Evolutionary conservation across 305 asterid species (phyloP).

Genomic region (Fraxinus greggii): DNA sequence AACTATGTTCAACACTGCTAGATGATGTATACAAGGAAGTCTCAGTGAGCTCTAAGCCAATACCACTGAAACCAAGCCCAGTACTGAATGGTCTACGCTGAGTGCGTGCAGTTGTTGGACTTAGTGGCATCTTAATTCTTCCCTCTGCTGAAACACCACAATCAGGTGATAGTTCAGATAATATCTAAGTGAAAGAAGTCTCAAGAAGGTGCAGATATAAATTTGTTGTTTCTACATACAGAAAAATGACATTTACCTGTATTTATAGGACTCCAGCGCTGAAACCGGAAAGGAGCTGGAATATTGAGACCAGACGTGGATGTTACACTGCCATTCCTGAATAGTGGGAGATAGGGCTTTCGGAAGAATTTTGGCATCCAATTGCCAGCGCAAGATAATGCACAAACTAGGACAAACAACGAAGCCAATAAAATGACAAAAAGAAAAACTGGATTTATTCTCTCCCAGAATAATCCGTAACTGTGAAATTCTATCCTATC

Average conservation of each 20-base stretch:
- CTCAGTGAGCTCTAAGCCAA: constrained; percentile 43
- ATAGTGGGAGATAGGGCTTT: constrained; percentile 56
- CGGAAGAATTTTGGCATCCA: constrained; percentile 44
- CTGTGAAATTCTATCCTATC: constrained; percentile 32
- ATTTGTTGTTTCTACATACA: constrained; percentile 1
- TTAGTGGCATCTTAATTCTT: constrained; percentile 57
- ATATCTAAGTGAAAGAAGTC: neutral
- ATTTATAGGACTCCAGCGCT: constrained; percentile 63
- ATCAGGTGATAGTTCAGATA: neutral
- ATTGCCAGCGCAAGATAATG: constrained; percentile 42
- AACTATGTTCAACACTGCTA: constrained; percentile 51
- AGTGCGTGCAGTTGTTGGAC: constrained; percentile 49
- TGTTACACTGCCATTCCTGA: constrained; percentile 42
- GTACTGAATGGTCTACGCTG: constrained; percentile 42
- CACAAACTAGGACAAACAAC: constrained; percentile 42
- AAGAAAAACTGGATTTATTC: constrained; percentile 41
- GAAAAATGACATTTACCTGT: constrained; percentile 36
- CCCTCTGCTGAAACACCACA: constrained; percentile 48
- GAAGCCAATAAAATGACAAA: constrained; percentile 44
- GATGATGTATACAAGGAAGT: constrained; percentile 47
- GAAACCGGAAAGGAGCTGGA: constrained; percentile 49
- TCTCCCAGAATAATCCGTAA: constrained; percentile 37
- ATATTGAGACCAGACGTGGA: constrained; percentile 46
- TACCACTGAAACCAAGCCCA: constrained; percentile 35
- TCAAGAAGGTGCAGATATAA: neutral